Evolutionary conservation across 371 early-diverging fungal genomes (phyloP), one percentile per base, ranked within the genome.

Genomic region (Thermomucor indicae-seudaticae): DNA sequence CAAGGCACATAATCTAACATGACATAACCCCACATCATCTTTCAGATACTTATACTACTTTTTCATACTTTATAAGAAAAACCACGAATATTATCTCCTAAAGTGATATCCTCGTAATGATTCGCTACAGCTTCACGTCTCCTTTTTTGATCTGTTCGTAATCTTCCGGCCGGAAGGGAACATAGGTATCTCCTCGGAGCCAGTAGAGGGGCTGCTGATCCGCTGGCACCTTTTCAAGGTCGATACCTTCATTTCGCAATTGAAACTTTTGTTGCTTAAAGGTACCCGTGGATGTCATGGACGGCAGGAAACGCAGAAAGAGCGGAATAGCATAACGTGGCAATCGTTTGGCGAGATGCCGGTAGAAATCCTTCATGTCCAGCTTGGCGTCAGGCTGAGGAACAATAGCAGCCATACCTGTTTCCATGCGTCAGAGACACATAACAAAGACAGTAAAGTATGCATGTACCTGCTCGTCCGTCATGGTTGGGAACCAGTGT

Each of bases 371-470:
- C n/a, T 41, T 51, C 16, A 69, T 56, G 20, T 68, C 70, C 7
- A 87, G 47, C 17, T 67, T 67, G 41, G 63, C 58, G n/a, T 24
- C 52, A 2, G 54, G 55, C 20, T 54, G 48, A 25, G 58, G 51
- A 3, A 65, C 24, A 51, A 89, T 54, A 3, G 84, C 84, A 14
- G 84, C 89, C 89, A 89, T 89, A 29, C 87, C 87, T 6, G 85
- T 23, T 27, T 4, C 87, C 86, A 53, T 86, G 82, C 38, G 49
- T 11, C 78, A 76, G 8, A 76, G 58, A 5, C 56, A 34, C 1
- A 64, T 65, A 2, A 81, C 84, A 35, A 78, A 83, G 1, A 81
- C 75, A 49, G 79, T 84, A 38, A 75, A 72, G 45, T 84, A 84
- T 5, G 53, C 52, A 14, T 37, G 3, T 89, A 43, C 88, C 86